Evolutionary conservation across 106 monocot genomes (phyloP), one percentile per base, ranked within the genome.

Genomic region (Phalaenopsis equestris): DNA sequence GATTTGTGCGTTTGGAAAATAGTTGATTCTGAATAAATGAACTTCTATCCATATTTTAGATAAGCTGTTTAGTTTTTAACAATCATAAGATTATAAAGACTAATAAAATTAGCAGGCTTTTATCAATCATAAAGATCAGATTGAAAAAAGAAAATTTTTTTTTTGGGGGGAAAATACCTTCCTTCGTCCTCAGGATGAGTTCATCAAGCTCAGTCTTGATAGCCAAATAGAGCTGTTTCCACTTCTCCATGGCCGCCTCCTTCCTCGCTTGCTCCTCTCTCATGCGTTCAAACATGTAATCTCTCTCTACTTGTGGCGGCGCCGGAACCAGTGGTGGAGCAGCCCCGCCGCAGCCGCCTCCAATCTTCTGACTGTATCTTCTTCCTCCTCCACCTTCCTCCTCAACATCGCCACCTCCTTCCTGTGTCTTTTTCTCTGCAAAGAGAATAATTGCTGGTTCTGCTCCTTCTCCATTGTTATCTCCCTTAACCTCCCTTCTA

Each of bases 171-270:
- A 67, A 23, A 12, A 83, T 83, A 91, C 92, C 89, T 91, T 90
- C 86, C 48, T 73, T 82, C 3, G 93, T 93, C 49, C 85, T 88
- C 9, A 80, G 87, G 55, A 93, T 91, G 80, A 96, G 90, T 41
- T 91, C 85, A 23, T 96, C 93, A 38, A 96, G 93, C 87, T 96
- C 96, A 16, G 65, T 82, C 81, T 96, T 93, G 78, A 96, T 96
- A 49, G 88, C 91, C 23, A 90, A 85, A 81, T 96, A 96, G 56
- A 93, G 86, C 82, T 91, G 85, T 77, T 90, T 96, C 91, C 93
- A 93, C 81, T 93, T 89, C 82, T 88, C 90, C 58, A 85, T 81
- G 0, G 86, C 88, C 77, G 84, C 87, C 72, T 91, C 90, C 39
- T 83, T 82, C 75, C 70, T 80, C 24, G 8, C 64, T 24, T 88